Percentiles rank a stretch among this genome's conserved stretches.
Conservation (phyloP, 805 yeast genomes). For the Lachancea kluyveri region DNA sequence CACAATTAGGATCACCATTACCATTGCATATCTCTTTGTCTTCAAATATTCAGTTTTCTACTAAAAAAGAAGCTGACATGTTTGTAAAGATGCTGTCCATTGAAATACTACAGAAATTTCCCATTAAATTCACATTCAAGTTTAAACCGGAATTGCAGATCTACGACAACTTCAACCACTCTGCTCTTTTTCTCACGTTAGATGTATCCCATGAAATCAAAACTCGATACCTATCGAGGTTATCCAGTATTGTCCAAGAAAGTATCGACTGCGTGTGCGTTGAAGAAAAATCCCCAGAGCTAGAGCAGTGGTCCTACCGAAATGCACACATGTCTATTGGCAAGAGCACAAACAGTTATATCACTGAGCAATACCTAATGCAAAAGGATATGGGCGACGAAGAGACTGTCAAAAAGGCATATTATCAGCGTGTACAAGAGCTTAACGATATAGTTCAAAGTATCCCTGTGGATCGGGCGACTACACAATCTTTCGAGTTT, state of each 20-base stretch:
- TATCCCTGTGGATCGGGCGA: conserved; percentile 1
- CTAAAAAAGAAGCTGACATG: conserved; percentile 11
- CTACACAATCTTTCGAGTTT: conserved; percentile 1
- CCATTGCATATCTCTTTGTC: conserved; percentile 27
- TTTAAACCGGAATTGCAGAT: conserved; percentile 5
- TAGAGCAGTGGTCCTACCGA: conserved; percentile 2
- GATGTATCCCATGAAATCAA: conserved; percentile 2
- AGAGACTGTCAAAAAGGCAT: not conserved
- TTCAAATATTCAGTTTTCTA: conserved; percentile 9
- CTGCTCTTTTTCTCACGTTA: conserved; percentile 7
- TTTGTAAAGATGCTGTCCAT: conserved; percentile 8
- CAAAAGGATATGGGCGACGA: not conserved
- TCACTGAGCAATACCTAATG: not conserved
- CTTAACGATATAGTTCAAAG: conserved; percentile 2
- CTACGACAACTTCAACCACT: conserved; percentile 5
- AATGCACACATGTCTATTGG: conserved; percentile 8
- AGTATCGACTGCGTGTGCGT: conserved; percentile 4
- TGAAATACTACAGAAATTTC: conserved; percentile 4
- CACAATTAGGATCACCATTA: conserved; percentile 22
- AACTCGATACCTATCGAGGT: conserved; percentile 1
- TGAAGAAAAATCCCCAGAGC: not conserved
- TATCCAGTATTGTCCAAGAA: conserved; percentile 3
- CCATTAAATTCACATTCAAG: conserved; percentile 1
- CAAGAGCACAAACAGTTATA: not conserved
- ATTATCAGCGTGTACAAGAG: too few species aligned